These are phyloP conservation scores for Circinella minor DNA, from an alignment of 371 early-diverging fungal species.

Conservation along the genomic window DNA sequence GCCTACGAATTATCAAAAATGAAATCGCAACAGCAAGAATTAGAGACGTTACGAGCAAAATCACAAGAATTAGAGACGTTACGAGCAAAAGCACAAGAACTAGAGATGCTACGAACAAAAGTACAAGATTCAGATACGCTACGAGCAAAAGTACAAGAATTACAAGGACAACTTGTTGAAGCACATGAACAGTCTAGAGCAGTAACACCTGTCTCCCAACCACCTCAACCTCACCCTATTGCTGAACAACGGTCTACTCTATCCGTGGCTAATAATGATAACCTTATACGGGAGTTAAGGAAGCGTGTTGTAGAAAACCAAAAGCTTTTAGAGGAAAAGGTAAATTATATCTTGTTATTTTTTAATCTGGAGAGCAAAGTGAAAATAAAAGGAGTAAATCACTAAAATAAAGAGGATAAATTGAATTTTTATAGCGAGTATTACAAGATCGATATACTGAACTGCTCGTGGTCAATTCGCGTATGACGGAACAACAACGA, in stretches of 20 bases:
- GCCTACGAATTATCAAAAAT: too few relatives aligned
- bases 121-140: not conserved
- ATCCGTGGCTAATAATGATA: not conserved
- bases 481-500: not conserved
- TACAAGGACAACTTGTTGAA: not conserved
- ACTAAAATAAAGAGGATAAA: too few relatives aligned
- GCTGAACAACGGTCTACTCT: not conserved
- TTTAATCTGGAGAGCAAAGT: too few relatives aligned
- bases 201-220: not conserved
- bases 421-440: not conserved
- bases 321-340: not conserved
- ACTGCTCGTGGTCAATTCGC: not conserved
- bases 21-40: too few relatives aligned
- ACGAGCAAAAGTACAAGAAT: not conserved
- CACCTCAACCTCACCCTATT: not conserved
- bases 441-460: slow-evolving; percentile 5
- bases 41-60: too few relatives aligned
- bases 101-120: not conserved
- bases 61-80: too few relatives aligned
- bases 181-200: not conserved
- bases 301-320: not conserved
- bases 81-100: too few relatives aligned
- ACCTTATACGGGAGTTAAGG: not conserved
- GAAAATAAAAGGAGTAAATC: too few relatives aligned
- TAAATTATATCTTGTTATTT: not conserved